Base-by-base conservation (phyloP, 1,139 yeast genomes). In the Diutina sp. region DNA sequence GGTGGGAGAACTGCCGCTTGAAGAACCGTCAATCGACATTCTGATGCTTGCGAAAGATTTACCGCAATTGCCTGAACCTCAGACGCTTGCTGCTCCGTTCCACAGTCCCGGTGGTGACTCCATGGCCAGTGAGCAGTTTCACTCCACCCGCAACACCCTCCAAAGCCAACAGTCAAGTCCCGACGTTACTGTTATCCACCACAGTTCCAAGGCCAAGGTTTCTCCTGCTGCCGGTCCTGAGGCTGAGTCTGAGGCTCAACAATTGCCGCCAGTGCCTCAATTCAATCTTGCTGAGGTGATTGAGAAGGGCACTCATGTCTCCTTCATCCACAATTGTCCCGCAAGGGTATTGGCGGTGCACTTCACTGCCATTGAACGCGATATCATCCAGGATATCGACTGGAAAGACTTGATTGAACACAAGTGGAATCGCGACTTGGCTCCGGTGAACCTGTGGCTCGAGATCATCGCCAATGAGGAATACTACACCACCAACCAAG, bases 381-480 rank as follows among this genome's bases (percentile, higher is more conserved):
- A 91, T 67, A 81, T 91, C 56, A 69, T 91, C 45, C 80, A 83
- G 57, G 97, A 90, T 63, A 79, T 93, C 54, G 98, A 91, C 67
- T 91, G 98, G 98, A 85, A 85, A 65, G 97, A 90, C 63, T 75
- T 91, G 56, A 78, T 91, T 57, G 95, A 90, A 63, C 72, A 88
- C 61, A 79, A 83, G 58, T 87, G 96, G 90, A 80, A 80, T 60
- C 80, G 80, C 59, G 82, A 83, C 51, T 71, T 87, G 53, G 78
- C 78, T 1, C 86, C 91, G 0, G 85, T 85, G n/a, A 85, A 84
- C 61, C 87, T 95, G 65, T 93, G 99, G 99, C 72, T 90, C 35
- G 87, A 85, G 62, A 77, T 89, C 46, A 73, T 91, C 55, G 81
- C 86, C 1, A 82, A 83, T 61, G 83, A 83, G 57, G 80, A 79